Base-by-base conservation (phyloP, 768 basidiomycete genomes). In the Pleurotus tuber-regium region DNA sequence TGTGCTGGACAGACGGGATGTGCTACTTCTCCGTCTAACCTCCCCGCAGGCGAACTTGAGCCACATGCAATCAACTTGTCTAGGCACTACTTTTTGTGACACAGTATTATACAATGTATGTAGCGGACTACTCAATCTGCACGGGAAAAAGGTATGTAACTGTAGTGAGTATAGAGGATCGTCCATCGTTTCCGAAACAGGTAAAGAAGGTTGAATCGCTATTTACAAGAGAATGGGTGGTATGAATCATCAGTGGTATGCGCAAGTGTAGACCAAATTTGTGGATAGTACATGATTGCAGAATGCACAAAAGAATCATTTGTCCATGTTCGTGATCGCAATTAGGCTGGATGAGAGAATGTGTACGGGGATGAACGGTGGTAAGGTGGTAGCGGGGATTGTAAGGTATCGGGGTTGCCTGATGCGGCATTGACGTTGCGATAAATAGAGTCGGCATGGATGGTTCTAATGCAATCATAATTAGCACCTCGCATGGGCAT, bases 221-320 rank as follows among this genome's bases (percentile, higher is more conserved):
- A 48, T 48, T n/a, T 48, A 48, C 46, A 35, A 35, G 30, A 21
- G 46, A 48, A 30, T 48, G 46, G 25, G 31, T 33, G 46, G 46
- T 48, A 48, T 48, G 46, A 33, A n/a, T 48, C 46, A 31, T 48
- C 16, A 48, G 35, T 48, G 46, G 31, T 48, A 35, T 48, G 46
- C 23, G 23, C 21, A 2, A 21, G 31, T 33, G 10, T 30, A 48
- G 28, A n/a, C n/a, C 28, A 48, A 21, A 35, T 12, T 44, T 25
- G 24, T 44, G 16, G 43, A 14, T 25, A 29, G 26, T 44, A 44
- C 43, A 35, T n/a, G 23, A 21, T 21, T 48, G 46, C 30, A 35
- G 23, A 21, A 28, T 48, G 46, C 30, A 35, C 46, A 48, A 35
- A 14, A 35, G 26, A 7, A 12, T 44, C 46, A 24, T 33, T 35